Evolutionary conservation across 257 asterid genomes (phyloP), one percentile per base, ranked within the genome.

Genomic region (Cordia subcordata): DNA sequence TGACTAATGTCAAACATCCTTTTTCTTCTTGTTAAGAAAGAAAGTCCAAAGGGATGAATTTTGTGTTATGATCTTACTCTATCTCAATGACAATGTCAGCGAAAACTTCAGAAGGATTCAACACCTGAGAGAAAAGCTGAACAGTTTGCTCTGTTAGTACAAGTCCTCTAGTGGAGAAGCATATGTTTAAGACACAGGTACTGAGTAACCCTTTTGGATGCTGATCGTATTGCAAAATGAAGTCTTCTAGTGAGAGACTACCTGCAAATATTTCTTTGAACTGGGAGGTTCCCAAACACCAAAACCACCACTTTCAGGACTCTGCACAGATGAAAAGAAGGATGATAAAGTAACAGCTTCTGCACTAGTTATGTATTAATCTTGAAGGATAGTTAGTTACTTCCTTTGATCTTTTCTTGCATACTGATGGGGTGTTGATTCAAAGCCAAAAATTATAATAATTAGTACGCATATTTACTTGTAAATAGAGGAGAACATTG

Each of bases 71-170:
- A 57, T 68, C 88, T 64, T 78, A 88, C 95, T 85, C 94, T 69
- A 74, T 68, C 64, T 88, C 96, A 10, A 88, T 85, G 11, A 88
- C 88, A 32, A 83, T 82, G 63, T 85, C 94, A 0, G 90, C 95
- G 52, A 88, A 85, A 16, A 85, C 70, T 72, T 88, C 95, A 0
- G 96, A 79, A 27, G 96, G 95, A 67, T 88, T 88, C 78, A 88
- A 67, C 57, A 73, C 79, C 84, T 83, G 68, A 53, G 52, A 38
- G 3, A 19, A 19, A 51, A 55, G n/a, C 18, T 8, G 32, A 21
- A 12, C 16, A 35, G 37, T 52, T 19, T n/a, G 22, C 11, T 50
- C 20, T 8, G 14, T 3, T 50, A 50, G 1, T 49, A 42, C 15
- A 14, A 42, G 10, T 42, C 15, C 47, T 42, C 47, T 42, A 42